Evolutionary conservation across 2,329 filamentous ascomycete genomes (phyloP).

Genomic region (Xylariomycetidae sp.): DNA sequence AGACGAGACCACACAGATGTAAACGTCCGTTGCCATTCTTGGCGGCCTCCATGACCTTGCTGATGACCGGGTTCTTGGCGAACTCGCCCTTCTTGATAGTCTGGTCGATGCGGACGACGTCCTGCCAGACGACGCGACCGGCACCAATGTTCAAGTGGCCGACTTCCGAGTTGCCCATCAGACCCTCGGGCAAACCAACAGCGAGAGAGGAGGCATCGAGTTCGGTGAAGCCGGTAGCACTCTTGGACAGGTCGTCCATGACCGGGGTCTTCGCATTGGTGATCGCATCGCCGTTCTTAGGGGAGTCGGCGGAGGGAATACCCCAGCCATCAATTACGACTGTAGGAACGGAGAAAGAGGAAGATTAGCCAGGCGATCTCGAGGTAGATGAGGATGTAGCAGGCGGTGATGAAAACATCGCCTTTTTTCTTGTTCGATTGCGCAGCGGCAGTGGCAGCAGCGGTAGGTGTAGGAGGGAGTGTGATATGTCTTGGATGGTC

Average conservation of each 20-base stretch:
- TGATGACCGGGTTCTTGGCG: slow-evolving; percentile 69
- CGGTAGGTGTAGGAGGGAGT: too few relatives aligned
- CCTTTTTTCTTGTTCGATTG: slow-evolving; percentile 22
- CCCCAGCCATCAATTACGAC: slow-evolving; percentile 99
- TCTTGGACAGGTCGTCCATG: slow-evolving; percentile 88
- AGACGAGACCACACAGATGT: slow-evolving; percentile 87
- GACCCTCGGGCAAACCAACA: slow-evolving; percentile 88
- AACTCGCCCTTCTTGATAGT: slow-evolving; percentile 82
- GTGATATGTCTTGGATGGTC: too few relatives aligned
- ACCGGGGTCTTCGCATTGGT: slow-evolving; percentile 85
- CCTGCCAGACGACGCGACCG: slow-evolving; percentile 96
- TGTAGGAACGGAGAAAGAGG: slow-evolving; percentile 14
- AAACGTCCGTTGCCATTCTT: slow-evolving; percentile 87
- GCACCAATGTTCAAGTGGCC: slow-evolving; percentile 98
- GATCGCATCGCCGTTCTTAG: slow-evolving; percentile 90
- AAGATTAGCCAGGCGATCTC: slow-evolving; percentile 50
- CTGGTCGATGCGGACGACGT: slow-evolving; percentile 92
- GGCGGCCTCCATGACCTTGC: slow-evolving; percentile 68
- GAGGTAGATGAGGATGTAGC: slow-evolving; percentile 50
- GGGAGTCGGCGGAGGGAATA: slow-evolving; percentile 71
- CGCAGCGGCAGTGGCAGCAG: slow-evolving; percentile 22
- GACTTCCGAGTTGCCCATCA: slow-evolving; percentile 99
- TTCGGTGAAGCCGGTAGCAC: slow-evolving; percentile 78
- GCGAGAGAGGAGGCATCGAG: slow-evolving; percentile 94
- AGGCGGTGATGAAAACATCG: slow-evolving; percentile 40